These are phyloP conservation scores for Rutstroemia sp. DNA, from an alignment of 2,329 filamentous ascomycete genomes.

Conservation along the genomic window DNA sequence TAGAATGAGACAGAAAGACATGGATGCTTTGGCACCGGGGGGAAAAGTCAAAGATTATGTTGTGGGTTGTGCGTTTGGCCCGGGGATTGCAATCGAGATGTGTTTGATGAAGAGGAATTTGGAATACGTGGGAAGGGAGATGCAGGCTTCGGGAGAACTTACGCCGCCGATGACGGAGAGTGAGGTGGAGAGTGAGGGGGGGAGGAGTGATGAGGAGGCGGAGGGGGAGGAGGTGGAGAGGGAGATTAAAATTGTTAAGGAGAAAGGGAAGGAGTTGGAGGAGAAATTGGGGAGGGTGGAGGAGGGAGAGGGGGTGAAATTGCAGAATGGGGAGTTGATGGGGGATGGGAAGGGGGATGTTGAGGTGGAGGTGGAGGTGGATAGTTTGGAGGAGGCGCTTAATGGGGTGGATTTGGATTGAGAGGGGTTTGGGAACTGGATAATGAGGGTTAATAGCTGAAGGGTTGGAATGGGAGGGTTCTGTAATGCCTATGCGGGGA, in stretches of 20 bases:
- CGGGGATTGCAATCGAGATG: conserved; percentile 62
- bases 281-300: conserved; percentile 17
- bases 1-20: conserved; percentile 49
- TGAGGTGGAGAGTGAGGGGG: conserved; percentile 16
- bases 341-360: not conserved
- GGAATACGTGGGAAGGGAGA: conserved; percentile 6
- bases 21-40: conserved; percentile 47
- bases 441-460: not conserved
- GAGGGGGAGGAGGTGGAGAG: conserved; percentile 13
- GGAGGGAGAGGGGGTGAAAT: conserved; percentile 8
- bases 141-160: conserved; percentile 3
- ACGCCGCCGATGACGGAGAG: conserved; percentile 28
- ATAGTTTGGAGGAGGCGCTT: conserved; percentile 24
- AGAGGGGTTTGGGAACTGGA: conserved; percentile 1
- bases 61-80: conserved; percentile 62
- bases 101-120: conserved; percentile 47
- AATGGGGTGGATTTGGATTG: conserved; percentile 29
- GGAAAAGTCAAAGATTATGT: conserved; percentile 49
- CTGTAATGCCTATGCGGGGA: too few relatives aligned
- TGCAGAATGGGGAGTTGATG: conserved; percentile 11
- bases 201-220: conserved; percentile 13
- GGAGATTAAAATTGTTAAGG: conserved; percentile 15
- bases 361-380: conserved; percentile 2
- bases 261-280: conserved; percentile 13
- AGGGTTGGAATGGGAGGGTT: not conserved